A percentile compares a stretch with the other conserved stretches of the same genome.
phyloP scores from a whole-genome alignment of 176 grass and related monocot genomes.

The Elymus sibiricus region DNA sequence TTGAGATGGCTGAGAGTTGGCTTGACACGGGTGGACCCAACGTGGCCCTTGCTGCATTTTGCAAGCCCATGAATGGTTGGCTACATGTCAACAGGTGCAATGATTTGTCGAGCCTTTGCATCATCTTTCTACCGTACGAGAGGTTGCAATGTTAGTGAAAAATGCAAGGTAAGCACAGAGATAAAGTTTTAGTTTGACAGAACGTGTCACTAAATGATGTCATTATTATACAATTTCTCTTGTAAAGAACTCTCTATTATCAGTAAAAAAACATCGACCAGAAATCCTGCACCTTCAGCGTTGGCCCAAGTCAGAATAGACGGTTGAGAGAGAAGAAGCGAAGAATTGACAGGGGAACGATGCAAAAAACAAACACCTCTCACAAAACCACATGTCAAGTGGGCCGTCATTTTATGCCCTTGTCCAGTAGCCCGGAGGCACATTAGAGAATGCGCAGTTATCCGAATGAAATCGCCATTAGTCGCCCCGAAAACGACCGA shows the following conservation, averaged over 20 bases:
- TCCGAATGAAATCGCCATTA: slow-evolving; percentile 4
- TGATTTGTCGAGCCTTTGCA: background rate
- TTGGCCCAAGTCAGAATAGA: background rate
- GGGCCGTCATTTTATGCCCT: background rate
- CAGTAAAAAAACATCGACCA: background rate
- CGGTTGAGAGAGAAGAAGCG: background rate
- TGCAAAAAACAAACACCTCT: background rate
- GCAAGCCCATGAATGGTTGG: background rate
- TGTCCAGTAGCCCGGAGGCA: background rate
- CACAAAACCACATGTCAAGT: background rate
- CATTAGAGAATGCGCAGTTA: background rate
- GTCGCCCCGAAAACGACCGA: slow-evolving; percentile 24
- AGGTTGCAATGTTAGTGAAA: background rate
- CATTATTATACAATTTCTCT: background rate
- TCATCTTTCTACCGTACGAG: background rate
- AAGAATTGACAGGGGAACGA: background rate
- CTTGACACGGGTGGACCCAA: background rate
- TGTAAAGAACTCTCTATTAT: background rate
- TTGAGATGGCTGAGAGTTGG: background rate
- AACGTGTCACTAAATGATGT: too few relatives aligned
- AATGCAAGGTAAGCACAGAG: background rate
- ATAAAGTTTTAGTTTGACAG: too few relatives aligned
- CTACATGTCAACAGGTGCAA: background rate
- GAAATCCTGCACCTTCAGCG: background rate
- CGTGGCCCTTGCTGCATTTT: background rate